phyloP scores from a whole-genome alignment of 345 rosid genomes.

The Camelina neglecta region DNA sequence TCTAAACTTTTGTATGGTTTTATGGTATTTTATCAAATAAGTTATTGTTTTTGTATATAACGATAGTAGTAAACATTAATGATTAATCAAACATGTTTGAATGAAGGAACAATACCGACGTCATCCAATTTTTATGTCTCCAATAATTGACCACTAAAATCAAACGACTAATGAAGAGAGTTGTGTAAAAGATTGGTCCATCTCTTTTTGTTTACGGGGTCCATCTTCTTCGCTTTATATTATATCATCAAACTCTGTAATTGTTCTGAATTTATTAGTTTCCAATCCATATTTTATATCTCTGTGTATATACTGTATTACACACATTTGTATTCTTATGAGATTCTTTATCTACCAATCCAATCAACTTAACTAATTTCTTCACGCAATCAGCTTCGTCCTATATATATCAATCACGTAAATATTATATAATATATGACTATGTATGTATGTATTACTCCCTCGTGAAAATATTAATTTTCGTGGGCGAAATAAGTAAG shows the following conservation, averaged over 20 bases:
- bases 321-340: background rate
- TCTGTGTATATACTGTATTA: background rate
- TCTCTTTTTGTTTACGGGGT: slow-evolving; percentile 3
- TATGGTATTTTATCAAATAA: background rate
- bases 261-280: too few species aligned
- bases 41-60: background rate
- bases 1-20: background rate
- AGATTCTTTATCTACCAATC: slow-evolving; percentile 10
- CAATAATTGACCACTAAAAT: slow-evolving; percentile 38
- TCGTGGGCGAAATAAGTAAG: background rate
- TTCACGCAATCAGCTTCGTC: slow-evolving; percentile 34
- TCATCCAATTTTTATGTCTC: slow-evolving; percentile 16
- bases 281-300: background rate
- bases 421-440: background rate
- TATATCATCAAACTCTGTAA: background rate
- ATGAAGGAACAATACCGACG: slow-evolving; percentile 3
- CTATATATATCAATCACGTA: background rate
- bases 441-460: background rate
- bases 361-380: slow-evolving; percentile 22
- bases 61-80: slow-evolving; percentile 14
- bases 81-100: slow-evolving; percentile 27
- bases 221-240: slow-evolving; percentile 20
- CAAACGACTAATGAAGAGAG: slow-evolving; percentile 25
- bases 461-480: background rate
- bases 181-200: slow-evolving; percentile 16